Evolutionary conservation across 1,284 basidiomycete genomes (phyloP).

Genomic region (Stereum hirsutum): DNA sequence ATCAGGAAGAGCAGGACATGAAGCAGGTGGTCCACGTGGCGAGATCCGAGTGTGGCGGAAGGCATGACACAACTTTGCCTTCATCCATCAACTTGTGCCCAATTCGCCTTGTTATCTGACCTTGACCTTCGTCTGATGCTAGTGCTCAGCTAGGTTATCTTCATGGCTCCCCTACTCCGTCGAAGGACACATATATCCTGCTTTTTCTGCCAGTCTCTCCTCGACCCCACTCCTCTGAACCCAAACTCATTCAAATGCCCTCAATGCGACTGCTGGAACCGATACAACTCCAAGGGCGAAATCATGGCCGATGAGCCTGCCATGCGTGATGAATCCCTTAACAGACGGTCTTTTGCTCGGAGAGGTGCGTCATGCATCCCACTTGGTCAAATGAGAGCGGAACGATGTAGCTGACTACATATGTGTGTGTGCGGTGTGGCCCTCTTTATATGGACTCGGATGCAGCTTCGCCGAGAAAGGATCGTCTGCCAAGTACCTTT

Average conservation of each 20-base stretch:
- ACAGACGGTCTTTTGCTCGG: conserved; percentile 61
- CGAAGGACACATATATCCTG: conserved; percentile 35
- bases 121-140: background rate
- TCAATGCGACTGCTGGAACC: conserved; percentile 65
- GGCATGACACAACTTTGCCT: too few species aligned
- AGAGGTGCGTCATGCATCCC: conserved; percentile 44
- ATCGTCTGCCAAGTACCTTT: conserved; percentile 53
- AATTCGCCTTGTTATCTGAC: too few species aligned
- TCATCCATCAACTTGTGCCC: too few species aligned
- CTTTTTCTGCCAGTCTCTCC: conserved; percentile 55
- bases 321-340: conserved; percentile 73
- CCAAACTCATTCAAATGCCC: conserved; percentile 53
- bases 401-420: background rate
- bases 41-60: too few species aligned
- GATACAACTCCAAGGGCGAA: conserved; percentile 58
- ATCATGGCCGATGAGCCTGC: conserved; percentile 81
- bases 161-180: conserved; percentile 25
- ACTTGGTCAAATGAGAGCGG: background rate
- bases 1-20: too few species aligned
- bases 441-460: too few species aligned
- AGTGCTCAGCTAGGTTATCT: too few species aligned
- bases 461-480: conserved; percentile 56
- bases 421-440: too few species aligned
- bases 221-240: conserved; percentile 34
- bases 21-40: too few species aligned